Evolutionary conservation across 306 rosid species (phyloP).

Genomic region (Quercus aquifolioides): DNA sequence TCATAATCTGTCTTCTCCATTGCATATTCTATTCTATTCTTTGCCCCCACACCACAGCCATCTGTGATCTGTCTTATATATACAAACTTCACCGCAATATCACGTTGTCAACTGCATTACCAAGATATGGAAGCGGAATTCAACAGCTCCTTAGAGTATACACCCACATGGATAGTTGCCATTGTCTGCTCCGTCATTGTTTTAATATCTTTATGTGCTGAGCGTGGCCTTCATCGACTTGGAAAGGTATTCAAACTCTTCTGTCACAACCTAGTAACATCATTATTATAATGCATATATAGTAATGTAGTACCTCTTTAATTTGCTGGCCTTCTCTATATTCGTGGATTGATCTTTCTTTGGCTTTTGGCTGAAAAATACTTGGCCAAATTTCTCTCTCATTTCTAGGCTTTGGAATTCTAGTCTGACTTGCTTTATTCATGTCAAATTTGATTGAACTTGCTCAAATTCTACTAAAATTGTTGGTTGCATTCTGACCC

Average conservation of each 20-base stretch:
- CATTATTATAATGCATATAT: not conserved
- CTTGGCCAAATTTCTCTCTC: not conserved
- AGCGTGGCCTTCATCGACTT: slow-evolving; percentile 71
- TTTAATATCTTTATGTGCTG: slow-evolving; percentile 58
- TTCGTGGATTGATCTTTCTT: not conserved
- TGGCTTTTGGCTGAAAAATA: not conserved
- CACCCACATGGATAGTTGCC: slow-evolving; percentile 93
- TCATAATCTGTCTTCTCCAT: slow-evolving; percentile 4
- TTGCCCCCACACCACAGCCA: slow-evolving; percentile 27
- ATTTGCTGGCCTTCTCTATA: not conserved
- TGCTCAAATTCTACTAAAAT: not conserved
- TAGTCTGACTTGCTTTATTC: not conserved
- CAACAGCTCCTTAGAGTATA: slow-evolving; percentile 63
- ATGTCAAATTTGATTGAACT: not conserved
- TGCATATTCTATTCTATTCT: slow-evolving; percentile 7
- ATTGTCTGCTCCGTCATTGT: slow-evolving; percentile 74
- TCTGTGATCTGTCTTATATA: not conserved
- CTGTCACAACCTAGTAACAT: not conserved
- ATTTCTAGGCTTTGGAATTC: not conserved
- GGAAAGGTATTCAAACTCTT: slow-evolving; percentile 54
- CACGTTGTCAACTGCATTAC: slow-evolving; percentile 8
- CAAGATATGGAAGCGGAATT: slow-evolving; percentile 45
- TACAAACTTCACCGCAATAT: not conserved
- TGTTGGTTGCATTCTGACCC: not conserved
- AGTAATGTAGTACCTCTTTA: not conserved